phyloP scores from a whole-genome alignment of 2,329 filamentous ascomycete species.

The Clarireedia monteithiana region DNA sequence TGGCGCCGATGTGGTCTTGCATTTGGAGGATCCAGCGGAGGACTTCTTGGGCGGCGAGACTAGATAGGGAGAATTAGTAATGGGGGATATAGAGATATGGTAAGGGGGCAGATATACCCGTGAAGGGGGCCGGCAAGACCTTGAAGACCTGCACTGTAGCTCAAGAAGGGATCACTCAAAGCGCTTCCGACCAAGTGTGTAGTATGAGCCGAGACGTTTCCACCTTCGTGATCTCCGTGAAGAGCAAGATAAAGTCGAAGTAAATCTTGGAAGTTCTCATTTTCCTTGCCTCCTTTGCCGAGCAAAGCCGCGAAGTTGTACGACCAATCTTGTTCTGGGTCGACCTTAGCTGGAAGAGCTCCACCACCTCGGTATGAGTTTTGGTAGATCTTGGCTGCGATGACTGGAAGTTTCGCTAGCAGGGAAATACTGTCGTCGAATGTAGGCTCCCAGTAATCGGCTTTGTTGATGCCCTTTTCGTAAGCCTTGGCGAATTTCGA shows the following conservation, averaged over 20 bases:
- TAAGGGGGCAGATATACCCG: conserved; percentile 40
- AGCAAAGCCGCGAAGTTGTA: conserved; percentile 98
- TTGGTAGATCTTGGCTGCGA: conserved; percentile 96
- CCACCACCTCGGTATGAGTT: conserved; percentile 76
- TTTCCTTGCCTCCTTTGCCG: conserved; percentile 78
- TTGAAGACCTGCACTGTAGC: conserved; percentile 91
- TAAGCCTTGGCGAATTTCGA: conserved; percentile 92
- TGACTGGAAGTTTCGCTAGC: conserved; percentile 90
- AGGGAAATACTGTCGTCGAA: conserved; percentile 93
- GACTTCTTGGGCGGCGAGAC: conserved; percentile 92
- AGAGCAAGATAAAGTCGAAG: conserved; percentile 90
- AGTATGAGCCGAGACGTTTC: conserved; percentile 92
- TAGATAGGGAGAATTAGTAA: conserved; percentile 19
- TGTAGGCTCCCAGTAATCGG: conserved; percentile 97
- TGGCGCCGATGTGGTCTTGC: conserved; percentile 75
- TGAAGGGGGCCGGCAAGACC: conserved; percentile 92
- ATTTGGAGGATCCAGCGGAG: conserved; percentile 95
- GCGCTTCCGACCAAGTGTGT: conserved; percentile 94
- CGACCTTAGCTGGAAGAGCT: conserved; percentile 66
- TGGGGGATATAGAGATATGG: background rate
- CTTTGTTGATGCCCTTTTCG: conserved; percentile 83
- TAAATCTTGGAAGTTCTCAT: conserved; percentile 92
- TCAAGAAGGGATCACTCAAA: conserved; percentile 89
- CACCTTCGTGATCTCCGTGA: conserved; percentile 96
- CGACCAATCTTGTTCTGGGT: conserved; percentile 87